Evolutionary conservation across 768 basidiomycete species (phyloP).

Genomic region (Suillus alpinus): DNA sequence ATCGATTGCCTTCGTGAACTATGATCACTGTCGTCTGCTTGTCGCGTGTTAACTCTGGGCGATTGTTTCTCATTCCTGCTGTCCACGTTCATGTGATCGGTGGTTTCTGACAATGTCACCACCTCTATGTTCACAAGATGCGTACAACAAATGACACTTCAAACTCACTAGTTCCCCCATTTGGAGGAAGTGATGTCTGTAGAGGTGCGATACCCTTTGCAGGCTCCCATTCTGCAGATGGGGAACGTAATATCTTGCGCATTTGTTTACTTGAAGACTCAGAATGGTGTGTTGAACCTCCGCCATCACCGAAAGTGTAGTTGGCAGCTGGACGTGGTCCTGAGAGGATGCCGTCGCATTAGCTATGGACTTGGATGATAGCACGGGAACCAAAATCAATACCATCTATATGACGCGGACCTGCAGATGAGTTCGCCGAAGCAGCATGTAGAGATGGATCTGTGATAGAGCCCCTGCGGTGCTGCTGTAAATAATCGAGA

Average conservation of each 20-base stretch:
- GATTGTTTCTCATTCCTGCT: slow-evolving; percentile 24
- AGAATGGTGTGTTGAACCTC: slow-evolving; percentile 32
- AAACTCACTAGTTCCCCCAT: slow-evolving; percentile 23
- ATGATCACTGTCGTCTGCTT: slow-evolving; percentile 58
- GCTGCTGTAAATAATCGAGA: slow-evolving; percentile 75
- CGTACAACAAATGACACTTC: slow-evolving; percentile 11
- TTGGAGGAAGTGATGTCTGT: slow-evolving; percentile 15
- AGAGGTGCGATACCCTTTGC: slow-evolving; percentile 19
- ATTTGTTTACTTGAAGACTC: slow-evolving; percentile 39
- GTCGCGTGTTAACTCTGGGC: slow-evolving; percentile 31
- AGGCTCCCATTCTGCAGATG: slow-evolving; percentile 44
- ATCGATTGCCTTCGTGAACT: slow-evolving; percentile 73
- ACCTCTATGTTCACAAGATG: slow-evolving; percentile 9
- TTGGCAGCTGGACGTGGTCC: slow-evolving; percentile 62
- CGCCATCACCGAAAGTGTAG: slow-evolving; percentile 63
- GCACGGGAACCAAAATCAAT: slow-evolving; percentile 13
- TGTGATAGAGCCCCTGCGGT: slow-evolving; percentile 80
- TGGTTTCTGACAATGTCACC: slow-evolving; percentile 26
- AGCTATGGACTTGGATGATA: slow-evolving; percentile 14
- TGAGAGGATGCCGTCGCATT: slow-evolving; percentile 33
- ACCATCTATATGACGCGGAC: slow-evolving; percentile 21
- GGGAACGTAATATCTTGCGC: slow-evolving; percentile 59
- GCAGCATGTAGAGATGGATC: slow-evolving; percentile 77
- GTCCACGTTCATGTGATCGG: slow-evolving; percentile 41
- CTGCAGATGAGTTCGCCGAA: slow-evolving; percentile 24